Evolutionary conservation across 352 stramenopile genomes (phyloP).

Genomic region (Globisporangium paddicum): DNA sequence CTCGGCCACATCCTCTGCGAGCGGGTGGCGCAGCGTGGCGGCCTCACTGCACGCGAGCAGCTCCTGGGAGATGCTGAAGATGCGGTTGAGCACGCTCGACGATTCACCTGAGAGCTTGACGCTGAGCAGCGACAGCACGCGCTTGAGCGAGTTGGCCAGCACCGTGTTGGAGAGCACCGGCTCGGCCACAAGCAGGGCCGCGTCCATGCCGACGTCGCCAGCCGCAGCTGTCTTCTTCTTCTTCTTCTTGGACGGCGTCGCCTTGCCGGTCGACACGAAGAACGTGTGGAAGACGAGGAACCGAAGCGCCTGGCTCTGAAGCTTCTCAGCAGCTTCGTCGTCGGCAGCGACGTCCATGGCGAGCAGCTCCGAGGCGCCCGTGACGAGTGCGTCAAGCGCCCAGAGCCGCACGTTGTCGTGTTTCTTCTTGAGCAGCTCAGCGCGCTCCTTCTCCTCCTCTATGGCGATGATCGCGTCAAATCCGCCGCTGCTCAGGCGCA

Average conservation of each 20-base stretch:
- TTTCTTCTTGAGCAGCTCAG: slow-evolving; percentile 42
- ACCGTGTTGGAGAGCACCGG: slow-evolving; percentile 50
- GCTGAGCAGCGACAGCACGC: slow-evolving; percentile 61
- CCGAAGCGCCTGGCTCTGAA: slow-evolving; percentile 40
- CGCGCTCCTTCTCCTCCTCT: slow-evolving; percentile 77
- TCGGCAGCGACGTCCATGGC: slow-evolving; percentile 22
- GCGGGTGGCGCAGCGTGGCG: slow-evolving; percentile 30
- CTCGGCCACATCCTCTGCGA: slow-evolving; percentile 26
- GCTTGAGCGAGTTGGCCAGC: slow-evolving; percentile 44
- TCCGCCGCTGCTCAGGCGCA: slow-evolving; percentile 32
- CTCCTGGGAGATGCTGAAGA: slow-evolving; percentile 34
- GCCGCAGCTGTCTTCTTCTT: slow-evolving; percentile 41
- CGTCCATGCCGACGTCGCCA: slow-evolving; percentile 21
- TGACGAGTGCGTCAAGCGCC: slow-evolving; percentile 61
- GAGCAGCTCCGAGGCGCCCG: slow-evolving; percentile 37
- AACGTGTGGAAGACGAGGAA: slow-evolving; percentile 76
- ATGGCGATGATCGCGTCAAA: slow-evolving; percentile 70
- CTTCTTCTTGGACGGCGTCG: slow-evolving; percentile 41
- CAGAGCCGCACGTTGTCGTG: slow-evolving; percentile 66
- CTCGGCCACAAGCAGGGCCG: slow-evolving; percentile 13
- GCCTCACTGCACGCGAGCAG: slow-evolving; percentile 23
- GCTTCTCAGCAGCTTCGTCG: slow-evolving; percentile 9
- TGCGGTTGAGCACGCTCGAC: slow-evolving; percentile 40
- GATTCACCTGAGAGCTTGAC: slow-evolving; percentile 38
- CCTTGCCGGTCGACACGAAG: slow-evolving; percentile 30